Percentiles rank a stretch among this genome's conserved stretches.
These are phyloP conservation scores for Diaporthe vaccinii DNA, from an alignment of 2,329 filamentous ascomycete species.

Conservation along the genomic window DNA sequence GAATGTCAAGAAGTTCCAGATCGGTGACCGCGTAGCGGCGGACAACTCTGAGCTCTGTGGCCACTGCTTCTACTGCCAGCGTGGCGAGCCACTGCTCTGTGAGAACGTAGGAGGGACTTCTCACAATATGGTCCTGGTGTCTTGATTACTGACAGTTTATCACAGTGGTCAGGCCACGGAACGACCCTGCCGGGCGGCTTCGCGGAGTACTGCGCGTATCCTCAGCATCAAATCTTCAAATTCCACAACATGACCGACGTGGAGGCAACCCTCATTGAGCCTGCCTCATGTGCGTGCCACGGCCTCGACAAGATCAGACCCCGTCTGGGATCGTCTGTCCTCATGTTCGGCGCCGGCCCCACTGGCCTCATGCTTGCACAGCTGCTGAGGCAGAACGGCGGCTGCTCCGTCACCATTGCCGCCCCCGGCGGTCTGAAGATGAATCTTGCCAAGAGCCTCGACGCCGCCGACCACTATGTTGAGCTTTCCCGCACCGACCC, in stretches of 20 bases:
- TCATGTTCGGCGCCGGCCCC: constrained; percentile 76
- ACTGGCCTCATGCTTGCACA: constrained; percentile 76
- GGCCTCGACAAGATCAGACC: constrained; percentile 78
- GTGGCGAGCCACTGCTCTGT: constrained; percentile 76
- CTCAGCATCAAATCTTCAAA: constrained; percentile 71
- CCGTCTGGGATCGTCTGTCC: constrained; percentile 73
- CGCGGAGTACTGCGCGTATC: constrained; percentile 74
- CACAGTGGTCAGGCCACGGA: constrained; percentile 73
- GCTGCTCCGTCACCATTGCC: constrained; percentile 78
- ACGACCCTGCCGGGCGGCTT: constrained; percentile 80
- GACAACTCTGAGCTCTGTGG: constrained; percentile 77
- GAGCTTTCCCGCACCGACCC: constrained; percentile 68
- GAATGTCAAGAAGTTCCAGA: constrained; percentile 70
- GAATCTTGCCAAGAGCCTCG: constrained; percentile 72
- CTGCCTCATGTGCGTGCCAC: constrained; percentile 79
- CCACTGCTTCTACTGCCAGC: constrained; percentile 80
- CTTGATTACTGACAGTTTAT: constrained; percentile 26
- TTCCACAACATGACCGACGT: constrained; percentile 75
- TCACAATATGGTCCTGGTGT: background rate
- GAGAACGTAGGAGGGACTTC: constrained; percentile 61
- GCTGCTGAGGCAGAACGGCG: constrained; percentile 74
- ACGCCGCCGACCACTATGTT: constrained; percentile 67
- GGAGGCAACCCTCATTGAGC: constrained; percentile 79
- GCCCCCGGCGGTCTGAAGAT: constrained; percentile 78
- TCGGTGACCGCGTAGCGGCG: constrained; percentile 75